phyloP scores from a whole-genome alignment of 2,329 filamentous ascomycete genomes.

The Curvularia hawaiiensis region DNA sequence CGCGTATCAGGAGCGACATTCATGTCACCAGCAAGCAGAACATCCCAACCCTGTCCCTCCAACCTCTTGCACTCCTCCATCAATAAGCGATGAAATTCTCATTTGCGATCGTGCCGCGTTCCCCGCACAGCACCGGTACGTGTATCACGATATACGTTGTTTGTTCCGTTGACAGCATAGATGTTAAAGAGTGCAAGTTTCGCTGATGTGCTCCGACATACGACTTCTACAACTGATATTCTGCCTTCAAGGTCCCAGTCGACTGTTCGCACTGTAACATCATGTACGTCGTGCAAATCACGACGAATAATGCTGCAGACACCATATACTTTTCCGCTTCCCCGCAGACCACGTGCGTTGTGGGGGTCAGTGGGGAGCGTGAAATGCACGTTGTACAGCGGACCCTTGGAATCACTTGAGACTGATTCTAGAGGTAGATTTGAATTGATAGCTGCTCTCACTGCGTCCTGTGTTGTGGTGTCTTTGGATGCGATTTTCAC shows the following conservation, averaged over 20 bases:
- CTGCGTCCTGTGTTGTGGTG: conserved; percentile 44
- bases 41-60: conserved; percentile 49
- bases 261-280: conserved; percentile 42
- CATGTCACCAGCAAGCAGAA: conserved; percentile 59
- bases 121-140: conserved; percentile 50
- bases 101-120: conserved; percentile 59
- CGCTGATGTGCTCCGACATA: not conserved
- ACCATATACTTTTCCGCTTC: conserved; percentile 57
- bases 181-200: conserved; percentile 58
- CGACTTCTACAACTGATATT: conserved; percentile 54
- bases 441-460: conserved; percentile 47
- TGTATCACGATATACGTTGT: conserved; percentile 52
- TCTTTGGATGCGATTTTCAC: conserved; percentile 55
- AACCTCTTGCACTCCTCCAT: conserved; percentile 52
- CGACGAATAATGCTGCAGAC: conserved; percentile 57
- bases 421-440: conserved; percentile 2
- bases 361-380: conserved; percentile 55
- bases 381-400: conserved; percentile 52
- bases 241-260: conserved; percentile 60
- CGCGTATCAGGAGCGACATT: conserved; percentile 54
- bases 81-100: conserved; percentile 54
- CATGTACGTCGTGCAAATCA: conserved; percentile 43
- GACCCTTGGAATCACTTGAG: conserved; percentile 21
- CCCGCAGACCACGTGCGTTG: conserved; percentile 55
- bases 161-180: conserved; percentile 61